Evolutionary conservation across 1,284 basidiomycete genomes (phyloP).

Genomic region (Leccinum fallax): DNA sequence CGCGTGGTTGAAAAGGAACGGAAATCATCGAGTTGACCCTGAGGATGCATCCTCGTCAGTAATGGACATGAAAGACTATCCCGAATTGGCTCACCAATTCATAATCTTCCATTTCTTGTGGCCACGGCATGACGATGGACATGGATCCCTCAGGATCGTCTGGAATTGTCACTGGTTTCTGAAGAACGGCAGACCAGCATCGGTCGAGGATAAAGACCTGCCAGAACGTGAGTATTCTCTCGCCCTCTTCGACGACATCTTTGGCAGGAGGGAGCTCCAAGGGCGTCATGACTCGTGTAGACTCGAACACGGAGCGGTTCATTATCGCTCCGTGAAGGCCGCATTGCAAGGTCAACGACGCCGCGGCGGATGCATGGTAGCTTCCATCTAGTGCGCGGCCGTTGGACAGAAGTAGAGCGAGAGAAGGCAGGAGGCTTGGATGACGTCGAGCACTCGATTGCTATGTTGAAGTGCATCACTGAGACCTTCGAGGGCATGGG

Average conservation of each 20-base stretch:
- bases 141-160: slow-evolving; percentile 41
- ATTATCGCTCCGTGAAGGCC: slow-evolving; percentile 56
- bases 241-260: slow-evolving; percentile 58
- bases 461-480: slow-evolving; percentile 58
- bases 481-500: slow-evolving; percentile 57
- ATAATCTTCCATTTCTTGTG: slow-evolving; percentile 60
- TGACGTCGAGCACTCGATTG: slow-evolving; percentile 62
- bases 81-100: slow-evolving; percentile 46
- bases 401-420: slow-evolving; percentile 74
- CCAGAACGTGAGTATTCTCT: slow-evolving; percentile 71
- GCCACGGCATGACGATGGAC: slow-evolving; percentile 68
- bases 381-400: slow-evolving; percentile 73
- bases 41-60: slow-evolving; percentile 18
- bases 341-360: slow-evolving; percentile 67
- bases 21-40: slow-evolving; percentile 60
- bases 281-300: slow-evolving; percentile 40
- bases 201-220: slow-evolving; percentile 68
- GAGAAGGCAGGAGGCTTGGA: slow-evolving; percentile 72
- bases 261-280: slow-evolving; percentile 58
- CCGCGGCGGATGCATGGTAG: slow-evolving; percentile 69
- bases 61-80: slow-evolving; percentile 4
- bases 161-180: slow-evolving; percentile 49
- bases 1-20: slow-evolving; percentile 58
- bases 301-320: slow-evolving; percentile 41
- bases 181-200: slow-evolving; percentile 64